A percentile compares a stretch with the other conserved stretches of the same genome.
Conservation (phyloP, 1,139 yeast species). For the Lodderomyces theae region DNA sequence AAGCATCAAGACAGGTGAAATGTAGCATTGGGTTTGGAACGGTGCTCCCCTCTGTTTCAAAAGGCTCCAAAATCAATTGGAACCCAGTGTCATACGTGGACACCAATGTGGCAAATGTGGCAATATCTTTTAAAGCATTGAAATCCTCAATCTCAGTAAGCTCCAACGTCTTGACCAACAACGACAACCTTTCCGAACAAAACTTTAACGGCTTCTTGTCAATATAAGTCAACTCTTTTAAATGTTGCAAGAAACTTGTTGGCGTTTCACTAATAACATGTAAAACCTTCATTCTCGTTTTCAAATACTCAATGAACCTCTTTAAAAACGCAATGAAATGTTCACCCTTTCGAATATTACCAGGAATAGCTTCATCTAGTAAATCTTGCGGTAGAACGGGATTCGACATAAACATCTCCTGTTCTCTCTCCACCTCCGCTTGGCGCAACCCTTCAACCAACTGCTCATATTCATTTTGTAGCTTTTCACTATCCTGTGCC, state of each 20-base stretch:
- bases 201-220: constrained; percentile 88
- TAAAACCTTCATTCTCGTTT: constrained; percentile 94
- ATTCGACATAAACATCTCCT: constrained; percentile 80
- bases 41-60: constrained; percentile 93
- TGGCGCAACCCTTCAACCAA: constrained; percentile 86
- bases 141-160: constrained; percentile 87
- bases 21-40: constrained; percentile 97
- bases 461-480: constrained; percentile 87
- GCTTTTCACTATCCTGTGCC: constrained; percentile 72
- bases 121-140: constrained; percentile 89
- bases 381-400: constrained; percentile 86
- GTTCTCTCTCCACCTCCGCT: constrained; percentile 69
- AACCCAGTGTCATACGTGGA: constrained; percentile 95
- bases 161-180: constrained; percentile 85
- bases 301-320: constrained; percentile 88
- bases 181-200: constrained; percentile 86
- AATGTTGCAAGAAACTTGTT: constrained; percentile 82
- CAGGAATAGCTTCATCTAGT: constrained; percentile 91
- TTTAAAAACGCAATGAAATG: constrained; percentile 92
- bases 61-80: constrained; percentile 88
- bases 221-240: constrained; percentile 88
- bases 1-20: constrained; percentile 94
- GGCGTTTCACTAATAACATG: constrained; percentile 98
- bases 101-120: constrained; percentile 93
- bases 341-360: constrained; percentile 93